Evolutionary conservation across 495 filamentous ascomycete species (phyloP).

Genomic region (Xylaria nigripes): DNA sequence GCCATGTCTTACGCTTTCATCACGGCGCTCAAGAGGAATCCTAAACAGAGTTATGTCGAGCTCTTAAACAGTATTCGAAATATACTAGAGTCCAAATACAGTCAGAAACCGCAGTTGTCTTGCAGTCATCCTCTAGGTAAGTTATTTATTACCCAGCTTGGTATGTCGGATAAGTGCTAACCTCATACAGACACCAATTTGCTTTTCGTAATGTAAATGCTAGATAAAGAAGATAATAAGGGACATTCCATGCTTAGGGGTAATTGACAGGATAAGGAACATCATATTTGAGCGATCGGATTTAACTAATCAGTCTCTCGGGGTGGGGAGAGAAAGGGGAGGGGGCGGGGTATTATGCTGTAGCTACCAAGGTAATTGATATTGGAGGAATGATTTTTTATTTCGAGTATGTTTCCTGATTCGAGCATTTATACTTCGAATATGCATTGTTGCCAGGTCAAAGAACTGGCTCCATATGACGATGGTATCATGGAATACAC

Average conservation of each 20-base stretch:
- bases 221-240: not conserved
- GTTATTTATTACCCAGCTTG: conserved; percentile 7
- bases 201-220: conserved; percentile 40
- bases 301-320: too few species aligned
- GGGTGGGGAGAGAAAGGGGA: too few species aligned
- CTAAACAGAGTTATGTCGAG: conserved; percentile 92
- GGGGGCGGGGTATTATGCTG: too few species aligned
- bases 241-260: not conserved
- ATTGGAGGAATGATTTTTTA: too few species aligned
- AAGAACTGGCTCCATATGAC: too few species aligned
- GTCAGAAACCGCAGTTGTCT: conserved; percentile 93
- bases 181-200: conserved; percentile 30
- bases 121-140: conserved; percentile 93
- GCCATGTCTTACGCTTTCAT: conserved; percentile 98
- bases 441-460: too few species aligned
- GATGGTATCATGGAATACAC: too few species aligned
- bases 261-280: too few species aligned
- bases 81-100: conserved; percentile 75
- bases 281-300: too few species aligned
- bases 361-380: too few species aligned
- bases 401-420: too few species aligned
- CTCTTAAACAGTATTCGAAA: conserved; percentile 91
- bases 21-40: conserved; percentile 79
- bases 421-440: too few species aligned
- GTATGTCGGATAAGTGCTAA: conserved; percentile 17